Conservation (phyloP, 805 yeast species). For the Ogataea pilisensis region DNA sequence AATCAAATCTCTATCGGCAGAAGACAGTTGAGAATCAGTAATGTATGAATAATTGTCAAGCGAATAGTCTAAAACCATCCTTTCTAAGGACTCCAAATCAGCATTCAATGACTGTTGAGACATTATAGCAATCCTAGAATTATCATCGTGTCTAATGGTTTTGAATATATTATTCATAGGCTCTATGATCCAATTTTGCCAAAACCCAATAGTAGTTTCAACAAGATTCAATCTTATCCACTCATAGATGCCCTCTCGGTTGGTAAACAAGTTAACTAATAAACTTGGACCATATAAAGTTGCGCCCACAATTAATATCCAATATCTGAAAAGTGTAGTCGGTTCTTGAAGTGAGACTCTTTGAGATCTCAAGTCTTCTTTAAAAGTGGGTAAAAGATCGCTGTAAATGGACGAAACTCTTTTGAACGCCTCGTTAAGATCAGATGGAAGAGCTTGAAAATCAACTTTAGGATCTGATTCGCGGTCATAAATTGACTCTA, state of each 20-base stretch:
- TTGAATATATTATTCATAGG: slow-evolving; percentile 70
- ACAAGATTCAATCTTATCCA: slow-evolving; percentile 59
- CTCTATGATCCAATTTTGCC: slow-evolving; percentile 76
- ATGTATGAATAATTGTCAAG: slow-evolving; percentile 30
- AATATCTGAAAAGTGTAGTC: slow-evolving; percentile 45
- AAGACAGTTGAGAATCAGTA: slow-evolving; percentile 1
- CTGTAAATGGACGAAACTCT: slow-evolving; percentile 5
- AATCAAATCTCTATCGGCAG: slow-evolving; percentile 15
- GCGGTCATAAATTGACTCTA: slow-evolving; percentile 3
- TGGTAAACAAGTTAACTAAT: slow-evolving; percentile 39
- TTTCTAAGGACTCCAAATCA: slow-evolving; percentile 73
- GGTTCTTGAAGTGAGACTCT: slow-evolving; percentile 34
- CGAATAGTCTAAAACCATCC: slow-evolving; percentile 81
- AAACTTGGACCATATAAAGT: slow-evolving; percentile 53
- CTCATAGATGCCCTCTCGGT: slow-evolving; percentile 46
- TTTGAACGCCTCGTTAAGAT: slow-evolving; percentile 11
- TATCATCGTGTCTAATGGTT: slow-evolving; percentile 82
- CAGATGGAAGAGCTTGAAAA: not conserved
- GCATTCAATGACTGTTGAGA: slow-evolving; percentile 74
- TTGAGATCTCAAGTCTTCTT: slow-evolving; percentile 1
- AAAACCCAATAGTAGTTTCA: slow-evolving; percentile 64
- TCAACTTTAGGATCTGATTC: slow-evolving; percentile 1
- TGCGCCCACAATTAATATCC: slow-evolving; percentile 45
- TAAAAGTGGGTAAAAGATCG: slow-evolving; percentile 5
- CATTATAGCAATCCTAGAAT: slow-evolving; percentile 67